phyloP scores from a whole-genome alignment of 768 basidiomycete species.

The Leccinum incarnatum region DNA sequence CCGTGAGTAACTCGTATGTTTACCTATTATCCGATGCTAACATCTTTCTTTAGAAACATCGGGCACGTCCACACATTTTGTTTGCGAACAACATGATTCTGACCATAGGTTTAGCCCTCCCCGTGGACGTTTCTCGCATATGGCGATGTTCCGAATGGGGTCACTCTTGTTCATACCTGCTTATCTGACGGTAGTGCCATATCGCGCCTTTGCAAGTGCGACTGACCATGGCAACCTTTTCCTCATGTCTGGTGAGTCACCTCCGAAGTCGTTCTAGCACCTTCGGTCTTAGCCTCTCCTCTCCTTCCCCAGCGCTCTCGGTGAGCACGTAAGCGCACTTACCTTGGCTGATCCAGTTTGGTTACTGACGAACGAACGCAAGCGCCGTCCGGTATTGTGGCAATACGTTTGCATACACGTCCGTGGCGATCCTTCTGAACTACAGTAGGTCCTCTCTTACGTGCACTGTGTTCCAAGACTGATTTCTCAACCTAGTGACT shows the following conservation, averaged over 20 bases:
- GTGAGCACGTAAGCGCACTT: conserved; percentile 69
- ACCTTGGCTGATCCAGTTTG: background rate
- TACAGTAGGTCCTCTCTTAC: conserved; percentile 54
- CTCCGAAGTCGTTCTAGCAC: background rate
- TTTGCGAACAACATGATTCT: conserved; percentile 5
- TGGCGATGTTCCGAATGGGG: conserved; percentile 89
- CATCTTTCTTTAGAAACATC: conserved; percentile 48
- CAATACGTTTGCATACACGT: conserved; percentile 85
- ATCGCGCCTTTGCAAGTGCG: conserved; percentile 68
- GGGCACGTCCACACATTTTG: conserved; percentile 40
- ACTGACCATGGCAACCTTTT: conserved; percentile 69
- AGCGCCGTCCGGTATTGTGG: conserved; percentile 89
- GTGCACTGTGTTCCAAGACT: background rate
- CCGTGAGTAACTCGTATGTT: conserved; percentile 52
- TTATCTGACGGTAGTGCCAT: conserved; percentile 77
- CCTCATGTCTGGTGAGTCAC: conserved; percentile 72
- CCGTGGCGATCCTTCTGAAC: conserved; percentile 83
- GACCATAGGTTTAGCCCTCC: conserved; percentile 54
- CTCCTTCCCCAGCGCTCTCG: conserved; percentile 50
- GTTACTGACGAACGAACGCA: background rate
- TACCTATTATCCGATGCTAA: background rate
- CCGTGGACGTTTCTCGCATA: conserved; percentile 76
- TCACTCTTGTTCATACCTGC: conserved; percentile 85
- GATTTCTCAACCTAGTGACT: conserved; percentile 57
- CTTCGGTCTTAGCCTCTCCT: conserved; percentile 4